Evolutionary conservation across 768 basidiomycete genomes (phyloP).

Genomic region (Trametes elegans): DNA sequence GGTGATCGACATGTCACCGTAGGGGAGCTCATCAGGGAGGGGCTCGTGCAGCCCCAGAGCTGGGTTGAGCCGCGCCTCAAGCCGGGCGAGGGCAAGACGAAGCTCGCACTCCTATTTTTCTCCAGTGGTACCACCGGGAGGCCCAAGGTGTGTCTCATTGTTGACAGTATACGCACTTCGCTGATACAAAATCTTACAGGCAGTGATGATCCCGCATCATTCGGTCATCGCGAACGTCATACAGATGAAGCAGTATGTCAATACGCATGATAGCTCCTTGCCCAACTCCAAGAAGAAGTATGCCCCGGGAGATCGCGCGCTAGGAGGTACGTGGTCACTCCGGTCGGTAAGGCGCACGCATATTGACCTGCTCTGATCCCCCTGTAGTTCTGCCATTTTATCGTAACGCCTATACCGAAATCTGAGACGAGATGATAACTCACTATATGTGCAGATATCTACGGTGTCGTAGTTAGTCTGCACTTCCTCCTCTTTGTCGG

Average conservation of each 20-base stretch:
- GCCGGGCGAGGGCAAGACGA: conserved; percentile 63
- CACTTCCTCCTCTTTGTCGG: conserved; percentile 56
- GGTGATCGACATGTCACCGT: conserved; percentile 36
- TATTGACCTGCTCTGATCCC: background rate
- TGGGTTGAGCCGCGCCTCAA: conserved; percentile 52
- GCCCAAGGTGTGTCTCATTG: conserved; percentile 55
- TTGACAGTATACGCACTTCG: conserved; percentile 41
- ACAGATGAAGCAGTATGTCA: conserved; percentile 42
- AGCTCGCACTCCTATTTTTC: conserved; percentile 69
- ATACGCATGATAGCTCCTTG: conserved; percentile 18
- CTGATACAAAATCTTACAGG: conserved; percentile 40
- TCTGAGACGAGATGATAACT: conserved; percentile 6
- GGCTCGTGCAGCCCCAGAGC: conserved; percentile 35
- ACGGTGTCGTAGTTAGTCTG: conserved; percentile 62
- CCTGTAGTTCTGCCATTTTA: conserved; percentile 21
- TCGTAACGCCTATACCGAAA: conserved; percentile 9
- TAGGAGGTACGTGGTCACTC: conserved; percentile 44
- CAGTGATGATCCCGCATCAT: conserved; percentile 38
- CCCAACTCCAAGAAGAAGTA: conserved; percentile 7
- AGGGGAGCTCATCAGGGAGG: conserved; percentile 48
- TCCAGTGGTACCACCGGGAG: conserved; percentile 76
- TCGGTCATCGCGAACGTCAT: conserved; percentile 35
- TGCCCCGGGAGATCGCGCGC: conserved; percentile 56
- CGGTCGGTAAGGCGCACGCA: no score
- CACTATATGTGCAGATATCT: conserved; percentile 51